Evolutionary conservation across 1,284 basidiomycete species (phyloP).

Genomic region (Trichosporon asahii): DNA sequence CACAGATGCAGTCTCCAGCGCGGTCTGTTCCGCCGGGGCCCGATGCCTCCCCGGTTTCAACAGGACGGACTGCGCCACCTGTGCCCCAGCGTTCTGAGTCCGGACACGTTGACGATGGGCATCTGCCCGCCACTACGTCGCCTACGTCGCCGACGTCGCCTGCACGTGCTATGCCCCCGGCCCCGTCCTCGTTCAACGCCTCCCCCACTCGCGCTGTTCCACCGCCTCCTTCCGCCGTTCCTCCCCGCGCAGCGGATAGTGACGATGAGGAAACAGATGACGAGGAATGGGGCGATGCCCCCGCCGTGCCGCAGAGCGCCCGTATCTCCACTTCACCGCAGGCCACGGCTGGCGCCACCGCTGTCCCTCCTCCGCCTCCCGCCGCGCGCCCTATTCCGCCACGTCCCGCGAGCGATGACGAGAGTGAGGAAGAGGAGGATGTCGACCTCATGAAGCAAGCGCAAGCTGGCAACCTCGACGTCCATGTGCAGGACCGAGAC

Average conservation of each 20-base stretch:
- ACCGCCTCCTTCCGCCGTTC: constrained; percentile 11
- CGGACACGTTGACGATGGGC: neutral
- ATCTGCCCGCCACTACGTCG: neutral
- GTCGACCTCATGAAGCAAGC: constrained; percentile 34
- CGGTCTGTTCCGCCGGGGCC: neutral
- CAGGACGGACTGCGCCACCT: neutral
- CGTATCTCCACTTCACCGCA: neutral
- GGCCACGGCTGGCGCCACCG: neutral
- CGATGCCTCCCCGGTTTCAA: neutral
- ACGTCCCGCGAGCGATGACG: constrained; percentile 23
- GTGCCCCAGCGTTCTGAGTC: neutral
- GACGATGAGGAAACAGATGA: constrained; percentile 36
- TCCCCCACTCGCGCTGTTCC: neutral
- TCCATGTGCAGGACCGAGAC: constrained; percentile 17
- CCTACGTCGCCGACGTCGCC: neutral
- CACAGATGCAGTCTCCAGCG: neutral
- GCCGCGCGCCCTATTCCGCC: neutral
- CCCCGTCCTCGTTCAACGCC: neutral
- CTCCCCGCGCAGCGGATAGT: constrained; percentile 25
- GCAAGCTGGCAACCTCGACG: constrained; percentile 22
- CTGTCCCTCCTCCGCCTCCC: neutral
- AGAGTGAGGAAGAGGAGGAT: constrained; percentile 30
- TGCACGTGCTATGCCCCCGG: neutral
- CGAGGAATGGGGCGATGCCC: constrained; percentile 24
- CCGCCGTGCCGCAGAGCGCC: constrained; percentile 7